Evolutionary conservation across 805 yeast species (phyloP).

Genomic region (Pichia gijzeniarum): DNA sequence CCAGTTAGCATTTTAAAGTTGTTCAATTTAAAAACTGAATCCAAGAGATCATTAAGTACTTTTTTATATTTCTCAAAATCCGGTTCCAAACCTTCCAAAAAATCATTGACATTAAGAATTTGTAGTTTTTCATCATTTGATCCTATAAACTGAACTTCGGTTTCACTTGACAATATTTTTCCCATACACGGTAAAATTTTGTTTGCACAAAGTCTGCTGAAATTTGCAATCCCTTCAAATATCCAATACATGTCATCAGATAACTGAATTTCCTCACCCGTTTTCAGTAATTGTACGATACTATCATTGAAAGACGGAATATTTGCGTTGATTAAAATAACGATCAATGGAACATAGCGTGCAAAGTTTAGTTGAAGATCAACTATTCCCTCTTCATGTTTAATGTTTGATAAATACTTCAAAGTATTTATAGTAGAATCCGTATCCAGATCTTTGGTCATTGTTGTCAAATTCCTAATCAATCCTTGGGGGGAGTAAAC

Average conservation of each 20-base stretch:
- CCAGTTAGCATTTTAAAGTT: neutral
- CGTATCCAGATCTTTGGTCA: neutral
- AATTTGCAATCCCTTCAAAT: conserved; percentile 3
- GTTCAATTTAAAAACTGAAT: neutral
- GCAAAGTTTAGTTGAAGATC: neutral
- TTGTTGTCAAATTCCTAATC: neutral
- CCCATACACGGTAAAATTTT: neutral
- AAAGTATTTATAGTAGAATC: neutral
- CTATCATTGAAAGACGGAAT: neutral
- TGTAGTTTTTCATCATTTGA: neutral
- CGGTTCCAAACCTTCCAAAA: conserved; percentile 2
- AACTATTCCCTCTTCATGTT: neutral
- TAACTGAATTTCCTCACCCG: neutral
- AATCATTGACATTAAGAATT: neutral
- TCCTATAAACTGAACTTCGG: neutral
- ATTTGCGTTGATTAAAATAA: neutral
- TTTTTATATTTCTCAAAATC: neutral
- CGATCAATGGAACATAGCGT: neutral
- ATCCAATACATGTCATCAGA: conserved; percentile 7
- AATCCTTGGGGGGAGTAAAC: neutral
- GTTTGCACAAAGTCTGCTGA: neutral
- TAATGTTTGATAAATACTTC: neutral
- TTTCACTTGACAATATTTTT: neutral
- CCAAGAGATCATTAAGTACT: neutral
- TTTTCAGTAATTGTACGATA: neutral